These are phyloP conservation scores for Gentiana macrophylla DNA, from an alignment of 257 asterid genomes.

Conservation along the genomic window DNA sequence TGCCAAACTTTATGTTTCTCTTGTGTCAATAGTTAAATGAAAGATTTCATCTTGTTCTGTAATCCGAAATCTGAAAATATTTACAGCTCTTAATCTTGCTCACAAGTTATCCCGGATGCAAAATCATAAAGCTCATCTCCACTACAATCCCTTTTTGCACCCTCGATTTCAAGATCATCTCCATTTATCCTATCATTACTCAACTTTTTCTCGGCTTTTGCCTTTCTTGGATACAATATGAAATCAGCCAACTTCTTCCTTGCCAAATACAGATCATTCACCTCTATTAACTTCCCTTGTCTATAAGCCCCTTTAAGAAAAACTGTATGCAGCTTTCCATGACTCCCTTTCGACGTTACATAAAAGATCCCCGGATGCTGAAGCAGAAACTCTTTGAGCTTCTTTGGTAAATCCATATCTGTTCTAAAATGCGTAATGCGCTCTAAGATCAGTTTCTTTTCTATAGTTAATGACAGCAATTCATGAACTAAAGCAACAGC, in stretches of 20 bases:
- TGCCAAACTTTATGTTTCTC: not conserved
- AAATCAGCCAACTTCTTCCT: conserved; percentile 65
- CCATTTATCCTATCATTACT: conserved; percentile 34
- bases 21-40: conserved; percentile 4
- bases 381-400: conserved; percentile 70
- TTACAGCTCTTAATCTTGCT: conserved; percentile 13
- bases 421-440: conserved; percentile 73
- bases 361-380: conserved; percentile 90
- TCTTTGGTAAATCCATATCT: conserved; percentile 72
- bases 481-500: conserved; percentile 81
- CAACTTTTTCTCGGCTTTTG: conserved; percentile 34
- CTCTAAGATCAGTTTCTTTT: conserved; percentile 69
- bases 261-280: conserved; percentile 67
- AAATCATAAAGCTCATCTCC: conserved; percentile 15
- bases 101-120: conserved; percentile 8
- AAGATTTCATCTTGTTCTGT: conserved; percentile 18
- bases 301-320: conserved; percentile 78
- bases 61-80: conserved; percentile 18
- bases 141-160: conserved; percentile 2
- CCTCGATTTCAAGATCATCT: conserved; percentile 5
- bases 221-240: conserved; percentile 66
- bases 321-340: conserved; percentile 77
- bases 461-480: conserved; percentile 51
- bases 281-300: conserved; percentile 70
- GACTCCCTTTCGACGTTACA: conserved; percentile 72